Percentiles rank a stretch among this genome's conserved stretches.
Evolutionary conservation across 2,329 filamentous ascomycete genomes (phyloP).

Genomic region (Paecilomyces variotii): DNA sequence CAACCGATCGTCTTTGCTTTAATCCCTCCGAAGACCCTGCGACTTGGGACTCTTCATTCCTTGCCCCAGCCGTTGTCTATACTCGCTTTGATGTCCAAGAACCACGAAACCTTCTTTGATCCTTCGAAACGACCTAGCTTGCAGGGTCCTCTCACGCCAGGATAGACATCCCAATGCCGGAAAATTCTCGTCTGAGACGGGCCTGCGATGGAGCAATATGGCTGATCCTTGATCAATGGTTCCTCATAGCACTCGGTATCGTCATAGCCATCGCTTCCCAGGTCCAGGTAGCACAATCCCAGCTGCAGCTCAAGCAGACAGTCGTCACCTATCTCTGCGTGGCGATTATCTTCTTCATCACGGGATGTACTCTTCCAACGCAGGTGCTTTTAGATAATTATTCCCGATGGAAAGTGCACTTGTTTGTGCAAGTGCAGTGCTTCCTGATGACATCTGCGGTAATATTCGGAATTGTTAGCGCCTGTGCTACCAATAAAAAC

Average conservation of each 20-base stretch:
- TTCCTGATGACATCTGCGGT: slow-evolving; percentile 55
- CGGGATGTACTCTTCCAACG: slow-evolving; percentile 55
- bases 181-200: background rate
- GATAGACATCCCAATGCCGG: background rate
- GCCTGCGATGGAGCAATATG: background rate
- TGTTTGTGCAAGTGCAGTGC: slow-evolving; percentile 55
- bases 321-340: slow-evolving; percentile 55
- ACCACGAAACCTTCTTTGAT: background rate
- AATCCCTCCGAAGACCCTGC: background rate
- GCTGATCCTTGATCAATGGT: slow-evolving; percentile 44
- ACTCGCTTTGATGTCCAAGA: background rate
- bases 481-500: slow-evolving; percentile 33
- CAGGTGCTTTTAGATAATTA: slow-evolving; percentile 49
- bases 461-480: slow-evolving; percentile 44
- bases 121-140: background rate
- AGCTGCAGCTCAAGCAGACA: slow-evolving; percentile 35
- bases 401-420: slow-evolving; percentile 55
- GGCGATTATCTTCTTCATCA: slow-evolving; percentile 58
- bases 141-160: background rate
- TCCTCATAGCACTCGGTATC: slow-evolving; percentile 48
- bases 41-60: background rate
- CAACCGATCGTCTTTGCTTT: background rate
- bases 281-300: slow-evolving; percentile 46
- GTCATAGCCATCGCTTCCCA: slow-evolving; percentile 43
- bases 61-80: background rate